These are phyloP conservation scores for Thymus quinquecostatus DNA, from an alignment of 257 asterid species.

Conservation along the genomic window DNA sequence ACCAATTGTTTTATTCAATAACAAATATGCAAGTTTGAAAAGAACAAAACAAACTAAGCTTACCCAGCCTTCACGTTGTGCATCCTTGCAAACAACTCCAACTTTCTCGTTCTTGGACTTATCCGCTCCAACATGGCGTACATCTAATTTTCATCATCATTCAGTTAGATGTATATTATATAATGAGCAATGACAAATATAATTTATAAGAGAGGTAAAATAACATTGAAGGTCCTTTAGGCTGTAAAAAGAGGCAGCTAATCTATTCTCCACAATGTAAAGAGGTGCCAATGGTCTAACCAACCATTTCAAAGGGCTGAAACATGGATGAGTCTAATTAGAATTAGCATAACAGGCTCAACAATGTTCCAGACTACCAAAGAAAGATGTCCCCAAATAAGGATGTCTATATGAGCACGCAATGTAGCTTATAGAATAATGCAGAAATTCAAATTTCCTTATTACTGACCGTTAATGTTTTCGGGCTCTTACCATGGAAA, in stretches of 20 bases:
- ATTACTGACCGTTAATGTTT: background rate
- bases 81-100: slow-evolving; percentile 97
- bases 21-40: background rate
- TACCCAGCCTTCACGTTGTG: slow-evolving; percentile 95
- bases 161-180: slow-evolving; percentile 27
- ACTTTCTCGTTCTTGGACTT: slow-evolving; percentile 95
- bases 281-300: background rate
- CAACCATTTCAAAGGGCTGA: background rate
- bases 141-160: slow-evolving; percentile 56
- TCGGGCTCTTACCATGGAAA: background rate
- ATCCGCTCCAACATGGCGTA: slow-evolving; percentile 92
- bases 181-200: background rate
- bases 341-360: background rate
- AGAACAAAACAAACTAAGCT: slow-evolving; percentile 35
- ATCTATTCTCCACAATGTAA: background rate
- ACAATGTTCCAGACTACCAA: background rate
- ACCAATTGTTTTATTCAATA: too few relatives aligned
- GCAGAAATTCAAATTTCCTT: background rate
- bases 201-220: background rate
- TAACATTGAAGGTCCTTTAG: background rate
- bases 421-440: background rate
- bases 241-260: background rate
- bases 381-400: background rate
- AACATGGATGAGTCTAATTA: slow-evolving; percentile 10
- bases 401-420: background rate